Base-by-base conservation (phyloP, 805 yeast genomes). In the Isabelozyma gotoi region DNA sequence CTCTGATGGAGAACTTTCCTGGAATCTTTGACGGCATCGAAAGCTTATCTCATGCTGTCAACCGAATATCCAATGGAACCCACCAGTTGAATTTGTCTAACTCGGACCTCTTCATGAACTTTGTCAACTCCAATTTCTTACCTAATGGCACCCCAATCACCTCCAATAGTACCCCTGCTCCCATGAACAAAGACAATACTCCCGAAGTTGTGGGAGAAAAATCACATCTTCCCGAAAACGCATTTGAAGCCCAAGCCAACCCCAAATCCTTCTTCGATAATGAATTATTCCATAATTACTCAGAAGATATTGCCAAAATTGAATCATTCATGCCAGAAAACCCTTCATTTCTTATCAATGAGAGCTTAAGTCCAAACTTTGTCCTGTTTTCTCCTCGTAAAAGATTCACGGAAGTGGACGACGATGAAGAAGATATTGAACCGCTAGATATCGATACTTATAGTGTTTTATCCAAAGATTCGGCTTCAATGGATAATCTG, bases 231-330 rank as follows among this genome's bases (percentile, higher is more conserved):
- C 14, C 33, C 16, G 16, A 11, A 2, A 14, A 14, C 7, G 10
- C 34, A 15, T 32, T 11, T 32, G 34, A 32, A 32, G 3, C 4
- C 7, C 7, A 34, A 7, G n/a, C 18, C 27, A 19, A 12, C 31
- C n/a, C 29, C 12, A 24, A 24, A 24, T 24, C 29, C 8, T 24
- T 24, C 29, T 24, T 24, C 29, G 29, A 24, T 24, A 24, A 24
- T 24, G 29, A 24, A 10, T 10, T 24, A 10, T 24, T 24, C 29
- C 29, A 24, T n/a, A 63, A 66, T 37, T 73, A 71, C 45, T 53
- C 74, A 0, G 61, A 60, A 11, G 78, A 73, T 50, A 49, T 73
- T 16, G 60, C 57, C 4, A 59, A 57, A 40, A 62, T 68, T 11
- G 68, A 68, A 36, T 45, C 55, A 4, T 59, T 53, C 41, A 14